phyloP scores from a whole-genome alignment of 1,284 basidiomycete genomes.

The Athelia psychrophila region DNA sequence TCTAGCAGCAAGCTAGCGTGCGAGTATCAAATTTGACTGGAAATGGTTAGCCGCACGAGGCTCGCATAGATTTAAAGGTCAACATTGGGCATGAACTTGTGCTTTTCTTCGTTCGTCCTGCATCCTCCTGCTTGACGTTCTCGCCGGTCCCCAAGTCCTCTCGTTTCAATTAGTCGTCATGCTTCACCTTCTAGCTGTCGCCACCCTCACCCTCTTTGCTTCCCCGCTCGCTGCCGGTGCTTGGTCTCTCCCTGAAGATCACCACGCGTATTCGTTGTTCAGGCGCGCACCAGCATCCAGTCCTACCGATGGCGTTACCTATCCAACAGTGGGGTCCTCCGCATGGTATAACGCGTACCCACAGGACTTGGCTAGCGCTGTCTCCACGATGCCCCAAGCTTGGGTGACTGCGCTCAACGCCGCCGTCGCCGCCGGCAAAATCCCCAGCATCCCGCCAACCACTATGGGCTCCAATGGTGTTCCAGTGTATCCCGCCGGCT shows the following conservation, averaged over 20 bases:
- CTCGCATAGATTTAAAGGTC: too few species aligned
- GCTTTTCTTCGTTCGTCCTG: not conserved
- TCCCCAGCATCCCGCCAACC: conserved; percentile 64
- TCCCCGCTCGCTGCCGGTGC: conserved; percentile 28
- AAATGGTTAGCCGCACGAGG: too few species aligned
- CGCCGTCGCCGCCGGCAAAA: conserved; percentile 49
- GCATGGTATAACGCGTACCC: conserved; percentile 31
- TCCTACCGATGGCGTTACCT: conserved; percentile 37
- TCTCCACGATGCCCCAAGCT: conserved; percentile 26
- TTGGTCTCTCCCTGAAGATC: conserved; percentile 59
- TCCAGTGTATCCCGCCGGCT: conserved; percentile 52
- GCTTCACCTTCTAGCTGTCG: conserved; percentile 23
- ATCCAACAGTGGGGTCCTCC: conserved; percentile 47
- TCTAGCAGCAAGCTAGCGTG: too few species aligned
- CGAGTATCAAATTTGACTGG: too few species aligned
- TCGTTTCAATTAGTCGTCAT: not conserved
- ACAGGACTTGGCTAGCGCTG: conserved; percentile 19
- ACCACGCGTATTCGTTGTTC: conserved; percentile 59
- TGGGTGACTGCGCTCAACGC: conserved; percentile 46
- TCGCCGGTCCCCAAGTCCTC: not conserved
- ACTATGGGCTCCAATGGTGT: conserved; percentile 34
- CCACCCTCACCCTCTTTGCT: conserved; percentile 33
- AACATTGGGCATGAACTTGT: not conserved
- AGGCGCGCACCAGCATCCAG: conserved; percentile 34
- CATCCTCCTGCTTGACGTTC: not conserved